Evolutionary conservation across 2,329 filamentous ascomycete genomes (phyloP).

Genomic region (Penicillium nordicum): DNA sequence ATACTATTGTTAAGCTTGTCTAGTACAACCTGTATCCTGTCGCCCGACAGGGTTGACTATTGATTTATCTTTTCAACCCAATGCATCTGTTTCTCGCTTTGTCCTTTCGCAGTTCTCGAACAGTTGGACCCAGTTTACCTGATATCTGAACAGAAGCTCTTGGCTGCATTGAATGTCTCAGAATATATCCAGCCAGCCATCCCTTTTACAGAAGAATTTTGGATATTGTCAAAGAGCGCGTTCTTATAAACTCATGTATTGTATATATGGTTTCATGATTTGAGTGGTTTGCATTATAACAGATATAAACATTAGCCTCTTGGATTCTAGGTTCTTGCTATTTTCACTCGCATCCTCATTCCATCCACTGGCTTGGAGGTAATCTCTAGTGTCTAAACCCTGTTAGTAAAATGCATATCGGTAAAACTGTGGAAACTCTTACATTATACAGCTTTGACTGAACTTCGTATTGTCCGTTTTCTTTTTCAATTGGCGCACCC

Average conservation of each 20-base stretch:
- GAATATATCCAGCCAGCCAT: not conserved
- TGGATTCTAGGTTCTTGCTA: not conserved
- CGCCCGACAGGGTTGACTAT: not conserved
- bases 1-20: not conserved
- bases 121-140: not conserved
- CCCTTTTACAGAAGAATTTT: not conserved
- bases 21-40: not conserved
- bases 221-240: not conserved
- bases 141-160: not conserved
- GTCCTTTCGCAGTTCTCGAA: not conserved
- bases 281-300: not conserved
- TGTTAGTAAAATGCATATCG: not conserved
- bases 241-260: not conserved
- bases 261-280: too few species aligned
- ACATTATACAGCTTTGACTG: slow-evolving; percentile 1
- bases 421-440: not conserved
- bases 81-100: not conserved
- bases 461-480: not conserved
- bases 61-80: not conserved
- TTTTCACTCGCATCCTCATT: slow-evolving; percentile 1
- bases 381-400: not conserved
- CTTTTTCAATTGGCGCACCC: not conserved
- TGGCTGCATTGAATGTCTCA: not conserved
- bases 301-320: not conserved
- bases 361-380: not conserved